These are phyloP conservation scores for Phylloporus arenicola DNA, from an alignment of 768 basidiomycete genomes.

Conservation along the genomic window DNA sequence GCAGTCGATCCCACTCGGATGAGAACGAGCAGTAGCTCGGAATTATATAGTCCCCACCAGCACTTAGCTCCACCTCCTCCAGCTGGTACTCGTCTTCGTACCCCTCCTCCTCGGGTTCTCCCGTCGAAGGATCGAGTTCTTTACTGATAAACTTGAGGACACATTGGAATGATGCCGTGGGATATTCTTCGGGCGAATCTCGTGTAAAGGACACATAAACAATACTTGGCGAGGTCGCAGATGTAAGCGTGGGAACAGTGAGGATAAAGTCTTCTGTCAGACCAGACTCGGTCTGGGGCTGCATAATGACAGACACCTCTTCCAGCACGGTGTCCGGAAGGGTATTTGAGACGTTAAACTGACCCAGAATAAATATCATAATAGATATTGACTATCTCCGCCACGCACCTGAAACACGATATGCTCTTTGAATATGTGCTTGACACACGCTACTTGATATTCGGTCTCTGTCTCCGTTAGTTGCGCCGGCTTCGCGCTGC, in stretches of 20 bases:
- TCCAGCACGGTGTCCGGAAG: slow-evolving; percentile 93
- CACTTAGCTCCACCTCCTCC: slow-evolving; percentile 92
- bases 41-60: slow-evolving; percentile 89
- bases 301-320: slow-evolving; percentile 91
- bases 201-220: slow-evolving; percentile 95
- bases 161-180: slow-evolving; percentile 81
- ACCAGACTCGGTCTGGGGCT: slow-evolving; percentile 64
- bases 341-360: slow-evolving; percentile 99
- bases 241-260: slow-evolving; percentile 63
- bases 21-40: slow-evolving; percentile 92
- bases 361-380: slow-evolving; percentile 6
- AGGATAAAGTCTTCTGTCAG: slow-evolving; percentile 95
- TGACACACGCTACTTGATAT: slow-evolving; percentile 94
- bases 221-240: slow-evolving; percentile 70
- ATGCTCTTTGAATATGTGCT: slow-evolving; percentile 94
- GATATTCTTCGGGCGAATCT: slow-evolving; percentile 68
- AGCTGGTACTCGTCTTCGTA: slow-evolving; percentile 98
- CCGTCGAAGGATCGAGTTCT: slow-evolving; percentile 92
- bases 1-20: slow-evolving; percentile 92
- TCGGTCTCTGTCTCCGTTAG: slow-evolving; percentile 97
- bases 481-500: slow-evolving; percentile 69
- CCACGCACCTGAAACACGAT: slow-evolving; percentile 87
- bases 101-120: slow-evolving; percentile 96
- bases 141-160: slow-evolving; percentile 94
- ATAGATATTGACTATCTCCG: background rate